These are phyloP conservation scores for Micractinium sp. DNA, from an alignment of 139 green algal species.

Conservation along the genomic window DNA sequence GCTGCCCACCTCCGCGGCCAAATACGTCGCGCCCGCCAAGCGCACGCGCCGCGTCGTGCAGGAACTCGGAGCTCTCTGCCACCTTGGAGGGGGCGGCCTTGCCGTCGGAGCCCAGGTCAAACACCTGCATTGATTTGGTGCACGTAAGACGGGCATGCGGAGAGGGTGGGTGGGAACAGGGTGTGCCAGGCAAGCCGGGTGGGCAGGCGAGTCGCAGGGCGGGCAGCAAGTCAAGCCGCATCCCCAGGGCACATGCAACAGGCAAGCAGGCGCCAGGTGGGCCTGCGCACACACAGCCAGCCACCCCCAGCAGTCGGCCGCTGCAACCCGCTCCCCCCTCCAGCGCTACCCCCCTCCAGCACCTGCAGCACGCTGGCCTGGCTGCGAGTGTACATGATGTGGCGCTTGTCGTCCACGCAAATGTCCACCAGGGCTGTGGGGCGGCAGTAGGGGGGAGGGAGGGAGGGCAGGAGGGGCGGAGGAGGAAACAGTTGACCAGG, in stretches of 20 bases:
- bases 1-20: slow-evolving; percentile 38
- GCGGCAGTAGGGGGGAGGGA: too few relatives aligned
- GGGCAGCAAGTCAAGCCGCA: background rate
- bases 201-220: too few relatives aligned
- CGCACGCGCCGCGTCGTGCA: slow-evolving; percentile 26
- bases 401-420: slow-evolving; percentile 78
- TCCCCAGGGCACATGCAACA: background rate
- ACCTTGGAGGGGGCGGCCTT: slow-evolving; percentile 61
- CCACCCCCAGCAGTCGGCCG: background rate
- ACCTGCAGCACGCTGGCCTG: slow-evolving; percentile 71
- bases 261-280: background rate
- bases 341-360: background rate
- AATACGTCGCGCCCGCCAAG: slow-evolving; percentile 70
- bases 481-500: too few relatives aligned
- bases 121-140: slow-evolving; percentile 66
- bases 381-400: slow-evolving; percentile 86
- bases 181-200: background rate
- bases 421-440: slow-evolving; percentile 73
- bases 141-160: background rate
- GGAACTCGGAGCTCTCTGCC: slow-evolving; percentile 76
- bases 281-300: background rate
- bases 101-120: slow-evolving; percentile 83
- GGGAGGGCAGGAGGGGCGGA: too few relatives aligned
- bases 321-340: background rate
- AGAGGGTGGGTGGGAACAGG: background rate